Evolutionary conservation across 2,329 filamentous ascomycete genomes (phyloP), one percentile per base, ranked within the genome.

Genomic region (Ophiobolus disseminans): DNA sequence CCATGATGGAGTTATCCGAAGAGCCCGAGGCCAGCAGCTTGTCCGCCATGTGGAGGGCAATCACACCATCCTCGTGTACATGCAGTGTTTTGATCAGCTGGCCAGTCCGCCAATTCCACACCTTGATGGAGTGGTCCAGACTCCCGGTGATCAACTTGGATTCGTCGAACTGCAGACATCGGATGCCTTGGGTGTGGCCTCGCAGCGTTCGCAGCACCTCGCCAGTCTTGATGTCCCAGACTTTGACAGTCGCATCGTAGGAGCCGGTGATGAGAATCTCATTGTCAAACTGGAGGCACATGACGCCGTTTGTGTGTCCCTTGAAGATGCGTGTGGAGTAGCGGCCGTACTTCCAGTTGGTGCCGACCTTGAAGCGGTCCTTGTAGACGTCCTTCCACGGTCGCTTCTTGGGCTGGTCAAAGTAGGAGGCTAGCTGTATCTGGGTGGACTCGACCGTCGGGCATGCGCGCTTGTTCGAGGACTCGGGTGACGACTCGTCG

Each of bases 321-420:
- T 87, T 87, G 73, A 99, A 91, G 10, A 89, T 85, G 68, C 88
- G 91, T 59, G 90, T 88, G 5, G 87, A 87, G 75, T 88, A 97
- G 28, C 93, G 86, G 3, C 94, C 93, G 57, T 96, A 91, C 72
- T 96, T 96, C 94, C 94, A 99, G 72, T 97, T 97, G 51, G 88
- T 94, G 41, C 94, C 93, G 38, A 99, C 91, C 71, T 93, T 94
- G 80, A 93, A 97, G 13, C 90, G 85, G 71, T 97, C 93, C 56
- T 91, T 89, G 77, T 99, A 99, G 1, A 99, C 90, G 53, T 96
- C 91, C 74, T 99, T 99, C 94, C 94, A 99, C 0, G 88, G 91
- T 22, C 91, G 75, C 53, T 73, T 74, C 50, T 66, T 70, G 19
- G 70, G 68, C 11, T 77, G 78, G 50, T 78, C 78, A 61, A 82